phyloP scores from a whole-genome alignment of 208 protist genomes.

The Herpetomonas muscarum region DNA sequence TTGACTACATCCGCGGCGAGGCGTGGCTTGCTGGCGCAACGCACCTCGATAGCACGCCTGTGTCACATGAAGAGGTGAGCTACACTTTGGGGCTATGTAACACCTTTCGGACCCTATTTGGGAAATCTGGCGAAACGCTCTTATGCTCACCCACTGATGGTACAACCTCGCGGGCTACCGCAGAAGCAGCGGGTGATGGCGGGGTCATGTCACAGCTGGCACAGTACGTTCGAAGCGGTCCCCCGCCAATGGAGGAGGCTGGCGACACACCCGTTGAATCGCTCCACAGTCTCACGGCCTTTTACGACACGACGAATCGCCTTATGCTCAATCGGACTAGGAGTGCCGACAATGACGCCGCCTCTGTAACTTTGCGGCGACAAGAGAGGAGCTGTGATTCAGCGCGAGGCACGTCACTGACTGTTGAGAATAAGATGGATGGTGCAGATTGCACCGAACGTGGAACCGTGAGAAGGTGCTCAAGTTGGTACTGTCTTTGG shows the following conservation, averaged over 20 bases:
- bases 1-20: constrained; percentile 38
- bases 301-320: constrained; percentile 17
- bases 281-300: constrained; percentile 14
- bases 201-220: too few relatives aligned
- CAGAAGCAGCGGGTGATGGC: background rate
- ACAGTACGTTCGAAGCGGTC: too few relatives aligned
- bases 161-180: constrained; percentile 12
- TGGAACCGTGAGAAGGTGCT: constrained; percentile 28
- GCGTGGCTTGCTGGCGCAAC: constrained; percentile 10
- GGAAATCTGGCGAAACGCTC: constrained; percentile 48
- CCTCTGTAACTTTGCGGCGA: constrained; percentile 28
- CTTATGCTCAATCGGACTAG: constrained; percentile 36
- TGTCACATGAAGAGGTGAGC: constrained; percentile 42
- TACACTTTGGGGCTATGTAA: constrained; percentile 42
- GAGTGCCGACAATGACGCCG: constrained; percentile 40
- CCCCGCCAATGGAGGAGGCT: too few relatives aligned
- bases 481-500: constrained; percentile 56
- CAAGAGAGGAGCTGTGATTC: background rate
- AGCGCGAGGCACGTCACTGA: background rate
- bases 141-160: constrained; percentile 9
- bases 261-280: too few relatives aligned
- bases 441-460: background rate
- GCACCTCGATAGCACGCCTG: constrained; percentile 41
- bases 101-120: constrained; percentile 27
- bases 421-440: too few relatives aligned